phyloP scores from a whole-genome alignment of 495 filamentous ascomycete genomes.

The Extremus antarcticus region DNA sequence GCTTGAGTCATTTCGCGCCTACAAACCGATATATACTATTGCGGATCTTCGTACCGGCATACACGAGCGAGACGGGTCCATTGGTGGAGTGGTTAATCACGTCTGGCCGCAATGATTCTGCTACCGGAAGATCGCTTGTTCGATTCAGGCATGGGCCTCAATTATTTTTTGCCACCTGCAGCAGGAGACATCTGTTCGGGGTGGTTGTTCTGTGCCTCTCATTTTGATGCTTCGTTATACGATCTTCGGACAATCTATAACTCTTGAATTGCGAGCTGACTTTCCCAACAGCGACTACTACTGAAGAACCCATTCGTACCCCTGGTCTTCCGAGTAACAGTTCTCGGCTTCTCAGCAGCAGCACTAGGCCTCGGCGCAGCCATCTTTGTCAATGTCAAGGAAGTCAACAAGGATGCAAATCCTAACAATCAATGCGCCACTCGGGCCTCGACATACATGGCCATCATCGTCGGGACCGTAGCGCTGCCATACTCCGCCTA shows the following conservation, averaged over 20 bases:
- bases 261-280: neutral
- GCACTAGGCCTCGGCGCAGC: slow-evolving; percentile 70
- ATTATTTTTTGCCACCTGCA: neutral
- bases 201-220: too few species aligned
- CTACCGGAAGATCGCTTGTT: neutral
- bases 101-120: neutral
- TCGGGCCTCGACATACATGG: slow-evolving; percentile 72
- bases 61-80: too few species aligned
- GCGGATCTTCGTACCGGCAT: too few species aligned
- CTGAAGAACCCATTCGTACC: slow-evolving; percentile 68
- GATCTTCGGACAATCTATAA: too few species aligned
- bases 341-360: slow-evolving; percentile 68
- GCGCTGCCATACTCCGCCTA: slow-evolving; percentile 84
- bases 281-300: slow-evolving; percentile 6
- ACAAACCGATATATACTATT: too few species aligned
- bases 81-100: neutral
- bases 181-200: too few species aligned
- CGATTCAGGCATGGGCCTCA: neutral
- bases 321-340: slow-evolving; percentile 67
- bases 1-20: neutral
- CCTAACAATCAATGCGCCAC: slow-evolving; percentile 36
- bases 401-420: slow-evolving; percentile 22
- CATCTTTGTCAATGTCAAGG: slow-evolving; percentile 42
- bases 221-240: too few species aligned
- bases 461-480: slow-evolving; percentile 78